A percentile compares a stretch with the other conserved stretches of the same genome.
These are phyloP conservation scores for Westerdykella aurantiaca DNA, from an alignment of 2,329 filamentous ascomycete species.

Conservation along the genomic window DNA sequence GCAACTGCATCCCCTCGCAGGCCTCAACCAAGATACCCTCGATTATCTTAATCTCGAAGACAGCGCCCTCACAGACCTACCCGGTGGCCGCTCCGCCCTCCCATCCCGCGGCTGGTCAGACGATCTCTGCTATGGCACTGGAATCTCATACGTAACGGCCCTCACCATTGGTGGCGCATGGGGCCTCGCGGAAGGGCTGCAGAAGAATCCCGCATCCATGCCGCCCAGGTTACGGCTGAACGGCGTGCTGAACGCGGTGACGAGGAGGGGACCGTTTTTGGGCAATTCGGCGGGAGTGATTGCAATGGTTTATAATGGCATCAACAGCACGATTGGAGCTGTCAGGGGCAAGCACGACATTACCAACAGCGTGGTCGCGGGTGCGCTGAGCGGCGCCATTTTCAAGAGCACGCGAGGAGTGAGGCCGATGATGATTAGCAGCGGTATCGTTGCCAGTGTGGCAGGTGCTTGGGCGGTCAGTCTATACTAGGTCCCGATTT, in stretches of 20 bases:
- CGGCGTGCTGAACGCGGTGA: slow-evolving; percentile 90
- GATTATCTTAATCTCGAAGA: slow-evolving; percentile 96
- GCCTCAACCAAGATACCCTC: slow-evolving; percentile 84
- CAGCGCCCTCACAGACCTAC: slow-evolving; percentile 76
- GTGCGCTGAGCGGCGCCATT: slow-evolving; percentile 81
- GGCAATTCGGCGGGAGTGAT: slow-evolving; percentile 95
- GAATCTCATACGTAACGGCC: slow-evolving; percentile 86
- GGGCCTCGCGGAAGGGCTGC: slow-evolving; percentile 86
- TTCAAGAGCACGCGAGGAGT: slow-evolving; percentile 94
- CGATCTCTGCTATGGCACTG: slow-evolving; percentile 95
- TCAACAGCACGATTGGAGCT: slow-evolving; percentile 38
- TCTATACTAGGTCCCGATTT: neutral
- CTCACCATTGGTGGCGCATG: slow-evolving; percentile 81
- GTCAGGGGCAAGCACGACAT: slow-evolving; percentile 55
- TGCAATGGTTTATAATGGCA: slow-evolving; percentile 92
- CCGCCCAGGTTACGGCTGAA: slow-evolving; percentile 91
- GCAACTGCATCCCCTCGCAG: slow-evolving; percentile 85
- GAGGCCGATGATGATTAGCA: slow-evolving; percentile 90
- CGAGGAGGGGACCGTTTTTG: slow-evolving; percentile 84
- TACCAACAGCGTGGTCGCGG: slow-evolving; percentile 79
- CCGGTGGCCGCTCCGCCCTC: slow-evolving; percentile 78
- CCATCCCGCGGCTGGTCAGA: slow-evolving; percentile 97
- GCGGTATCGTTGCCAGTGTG: slow-evolving; percentile 77
- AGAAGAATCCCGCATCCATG: slow-evolving; percentile 61
- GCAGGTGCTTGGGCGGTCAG: slow-evolving; percentile 83